These are phyloP conservation scores for Cetradonia linearis DNA, from an alignment of 495 filamentous ascomycete species.

Conservation along the genomic window DNA sequence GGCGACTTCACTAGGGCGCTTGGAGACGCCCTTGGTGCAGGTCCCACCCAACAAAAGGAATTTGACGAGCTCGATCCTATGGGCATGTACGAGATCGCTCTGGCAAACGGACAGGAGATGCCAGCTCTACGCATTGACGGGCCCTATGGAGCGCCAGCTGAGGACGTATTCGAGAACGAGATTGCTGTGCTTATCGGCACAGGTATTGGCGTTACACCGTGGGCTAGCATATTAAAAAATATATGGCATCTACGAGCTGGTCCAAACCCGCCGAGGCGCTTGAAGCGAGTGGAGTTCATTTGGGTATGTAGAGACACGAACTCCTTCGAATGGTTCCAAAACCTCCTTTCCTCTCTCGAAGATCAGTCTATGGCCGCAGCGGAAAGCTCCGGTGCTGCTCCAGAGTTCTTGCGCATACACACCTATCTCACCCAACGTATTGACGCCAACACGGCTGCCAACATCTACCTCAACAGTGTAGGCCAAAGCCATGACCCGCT, in stretches of 20 bases:
- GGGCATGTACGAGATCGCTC: conserved; percentile 97
- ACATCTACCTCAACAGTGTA: conserved; percentile 93
- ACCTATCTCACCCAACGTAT: conserved; percentile 93
- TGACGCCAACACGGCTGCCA: conserved; percentile 82
- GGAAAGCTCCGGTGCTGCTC: conserved; percentile 48
- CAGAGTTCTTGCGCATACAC: conserved; percentile 94
- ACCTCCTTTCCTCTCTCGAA: conserved; percentile 84
- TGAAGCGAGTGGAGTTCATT: conserved; percentile 95
- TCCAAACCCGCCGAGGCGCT: conserved; percentile 74
- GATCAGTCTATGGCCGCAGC: conserved; percentile 64
- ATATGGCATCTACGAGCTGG: conserved; percentile 90
- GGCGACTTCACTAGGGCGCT: conserved; percentile 87
- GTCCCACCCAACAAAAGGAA: conserved; percentile 68
- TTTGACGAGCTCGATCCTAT: conserved; percentile 85
- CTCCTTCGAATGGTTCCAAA: conserved; percentile 99
- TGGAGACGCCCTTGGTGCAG: conserved; percentile 87
- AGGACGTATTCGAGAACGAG: conserved; percentile 96
- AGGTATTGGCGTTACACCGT: conserved; percentile 95
- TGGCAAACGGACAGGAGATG: conserved; percentile 86
- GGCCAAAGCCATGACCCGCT: conserved; percentile 79
- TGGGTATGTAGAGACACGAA: conserved; percentile 96
- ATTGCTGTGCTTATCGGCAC: conserved; percentile 95
- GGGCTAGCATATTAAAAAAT: conserved; percentile 95
- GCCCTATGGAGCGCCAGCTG: conserved; percentile 91
- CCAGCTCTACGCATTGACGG: conserved; percentile 83